Percentiles rank a stretch among this genome's conserved stretches.
phyloP scores from a whole-genome alignment of 2,329 filamentous ascomycete genomes.

The Corinectria fuckeliana region DNA sequence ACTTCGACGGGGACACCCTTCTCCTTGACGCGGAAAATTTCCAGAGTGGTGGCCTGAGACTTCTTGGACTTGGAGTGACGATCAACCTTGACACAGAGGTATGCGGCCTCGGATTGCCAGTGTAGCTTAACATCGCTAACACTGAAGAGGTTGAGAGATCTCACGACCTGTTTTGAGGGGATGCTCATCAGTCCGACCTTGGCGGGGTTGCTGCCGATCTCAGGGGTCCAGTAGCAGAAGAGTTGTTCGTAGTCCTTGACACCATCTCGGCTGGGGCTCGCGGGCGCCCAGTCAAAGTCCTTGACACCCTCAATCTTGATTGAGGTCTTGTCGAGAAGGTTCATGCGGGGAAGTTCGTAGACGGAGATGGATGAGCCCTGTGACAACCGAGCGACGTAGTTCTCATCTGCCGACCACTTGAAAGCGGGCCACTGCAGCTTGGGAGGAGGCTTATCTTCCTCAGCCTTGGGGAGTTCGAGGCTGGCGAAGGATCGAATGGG shows the following conservation, averaged over 20 bases:
- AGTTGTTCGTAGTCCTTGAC: constrained; percentile 94
- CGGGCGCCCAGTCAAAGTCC: constrained; percentile 98
- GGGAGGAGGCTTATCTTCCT: constrained; percentile 70
- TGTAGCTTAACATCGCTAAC: constrained; percentile 97
- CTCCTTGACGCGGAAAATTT: constrained; percentile 96
- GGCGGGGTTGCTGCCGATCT: constrained; percentile 96
- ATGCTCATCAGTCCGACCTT: constrained; percentile 97
- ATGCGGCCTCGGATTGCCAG: constrained; percentile 95
- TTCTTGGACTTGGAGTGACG: constrained; percentile 99
- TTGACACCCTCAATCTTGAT: constrained; percentile 97
- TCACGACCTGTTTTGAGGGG: constrained; percentile 91
- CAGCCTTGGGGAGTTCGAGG: constrained; percentile 72
- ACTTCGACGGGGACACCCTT: constrained; percentile 99
- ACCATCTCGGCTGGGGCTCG: constrained; percentile 79
- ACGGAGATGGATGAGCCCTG: constrained; percentile 89
- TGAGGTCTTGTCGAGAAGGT: constrained; percentile 84
- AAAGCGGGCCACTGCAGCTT: constrained; percentile 98
- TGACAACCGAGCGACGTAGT: constrained; percentile 92
- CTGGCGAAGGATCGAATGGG: constrained; percentile 93
- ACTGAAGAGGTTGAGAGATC: constrained; percentile 96
- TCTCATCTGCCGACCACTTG: constrained; percentile 98
- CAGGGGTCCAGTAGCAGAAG: constrained; percentile 98
- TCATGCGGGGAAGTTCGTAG: constrained; percentile 90
- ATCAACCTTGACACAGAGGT: constrained; percentile 98
- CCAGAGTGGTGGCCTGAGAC: constrained; percentile 92